phyloP scores from a whole-genome alignment of 768 basidiomycete genomes.

The Suillus subluteus region DNA sequence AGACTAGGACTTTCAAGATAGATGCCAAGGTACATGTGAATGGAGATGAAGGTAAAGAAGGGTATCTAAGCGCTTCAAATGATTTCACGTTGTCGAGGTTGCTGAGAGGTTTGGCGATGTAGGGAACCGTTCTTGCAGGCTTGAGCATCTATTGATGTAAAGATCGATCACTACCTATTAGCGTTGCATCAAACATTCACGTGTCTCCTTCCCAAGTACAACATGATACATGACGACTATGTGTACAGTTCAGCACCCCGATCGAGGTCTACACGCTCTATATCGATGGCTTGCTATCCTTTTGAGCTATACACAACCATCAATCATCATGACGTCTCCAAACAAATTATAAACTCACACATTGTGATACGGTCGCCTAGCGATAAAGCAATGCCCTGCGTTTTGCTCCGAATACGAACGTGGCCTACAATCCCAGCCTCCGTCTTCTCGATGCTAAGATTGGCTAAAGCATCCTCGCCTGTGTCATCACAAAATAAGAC shows the following conservation, averaged over 20 bases:
- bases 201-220: neutral
- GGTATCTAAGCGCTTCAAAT: conserved; percentile 25
- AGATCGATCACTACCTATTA: neutral
- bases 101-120: conserved; percentile 21
- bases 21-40: conserved; percentile 41
- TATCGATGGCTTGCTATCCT: neutral
- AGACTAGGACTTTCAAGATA: conserved; percentile 48
- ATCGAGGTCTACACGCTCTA: neutral
- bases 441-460: conserved; percentile 84
- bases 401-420: conserved; percentile 92
- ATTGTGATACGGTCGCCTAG: neutral
- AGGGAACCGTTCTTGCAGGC: neutral
- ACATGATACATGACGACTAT: neutral
- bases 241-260: neutral
- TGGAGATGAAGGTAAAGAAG: conserved; percentile 16
- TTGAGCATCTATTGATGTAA: neutral
- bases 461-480: conserved; percentile 94
- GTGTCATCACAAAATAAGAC: neutral
- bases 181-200: neutral
- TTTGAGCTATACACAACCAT: neutral
- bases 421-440: conserved; percentile 59
- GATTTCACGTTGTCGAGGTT: conserved; percentile 50
- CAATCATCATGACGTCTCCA: neutral
- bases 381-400: conserved; percentile 81
- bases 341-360: neutral